Evolutionary conservation across 78 protist genomes (phyloP), one percentile per base, ranked within the genome.

Genomic region (Emiliania huxleyi): DNA sequence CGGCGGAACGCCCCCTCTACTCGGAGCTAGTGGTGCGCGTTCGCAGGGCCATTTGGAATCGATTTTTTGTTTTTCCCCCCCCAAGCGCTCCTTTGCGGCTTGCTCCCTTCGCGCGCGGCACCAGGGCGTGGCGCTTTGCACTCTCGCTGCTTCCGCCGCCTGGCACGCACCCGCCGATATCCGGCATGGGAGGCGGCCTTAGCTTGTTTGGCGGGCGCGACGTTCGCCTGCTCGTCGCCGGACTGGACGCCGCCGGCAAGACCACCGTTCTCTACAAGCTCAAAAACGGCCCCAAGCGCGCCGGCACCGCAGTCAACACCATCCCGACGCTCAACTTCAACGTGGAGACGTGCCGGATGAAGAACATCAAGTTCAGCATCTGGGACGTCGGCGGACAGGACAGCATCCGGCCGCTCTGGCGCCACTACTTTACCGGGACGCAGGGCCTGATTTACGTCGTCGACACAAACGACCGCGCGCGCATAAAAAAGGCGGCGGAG

Each of bases 391-490:
- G 85, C 18, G 85, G 85, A 5, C 91, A 98, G 94, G 98, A 98
- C 91, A 97, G 96, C 94, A 96, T 99, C 87, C 90, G 99, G 2
- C 98, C 98, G 38, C 94, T 98, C 23, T 98, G 98, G 99, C 92
- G 95, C 38, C 98, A 96, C 92, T 97, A 97, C 85, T 98, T 90
- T 97, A 95, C 93, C 69, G 95, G 96, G 95, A 93, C 98, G 45
- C 96, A 97, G 79, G 99, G 97, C 29, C 91, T 98, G 43, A 98
- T 98, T 90, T 98, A 96, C 91, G 99, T 98, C 3, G 97, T 98
- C 33, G 99, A 98, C 94, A 96, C 98, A n/a, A 96, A 94, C 92
- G 99, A 98, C 91, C 88, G 96, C 87, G 98, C 96, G 55, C 95
- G 99, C n/a, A 87, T 98, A 5, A 18, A 18, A 12, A 73, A 73